Base-by-base conservation (phyloP, 225 moss, liverwort and hornwort species). In the Pseudoscleropodium purum region DNA sequence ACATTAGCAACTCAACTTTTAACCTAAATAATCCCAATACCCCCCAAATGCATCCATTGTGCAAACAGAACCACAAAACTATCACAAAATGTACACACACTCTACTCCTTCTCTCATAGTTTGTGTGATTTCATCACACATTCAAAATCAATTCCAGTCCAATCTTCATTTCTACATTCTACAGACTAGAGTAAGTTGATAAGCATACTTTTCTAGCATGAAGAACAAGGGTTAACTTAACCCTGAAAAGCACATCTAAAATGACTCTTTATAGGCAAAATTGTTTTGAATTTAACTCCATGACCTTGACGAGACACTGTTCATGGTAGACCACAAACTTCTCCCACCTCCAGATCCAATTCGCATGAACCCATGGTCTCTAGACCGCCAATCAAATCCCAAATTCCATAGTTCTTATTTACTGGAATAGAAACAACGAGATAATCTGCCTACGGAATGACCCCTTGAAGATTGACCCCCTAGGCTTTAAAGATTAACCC, bases 181-280 rank as follows among this genome's bases (percentile, higher is more conserved):
- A n/a, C n/a, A 74, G 81, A 87, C 39, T 49, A 88, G 86, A 75
- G 88, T 68, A 41, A 54, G 79, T 47, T 78, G 45, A 85, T 34
- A 41, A 75, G 49, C 80, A 63, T 56, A 95, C 93, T 93, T 95
- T 95, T 86, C 43, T 91, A 85, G 85, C 90, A 84, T 84, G 91
- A 89, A 84, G 84, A 78, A 93, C 93, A 84, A 86, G 91, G 26
- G 88, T 91, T 90, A 92, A 83, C 67, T 87, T 91, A 33, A 60
- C 91, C 88, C 82, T 95, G 61, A 95, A 95, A 68, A 60, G 89
- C 89, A 89, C 70, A 87, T 93, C 93, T 85, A 93, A 93, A 79
- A 91, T 68, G 56, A 90, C 92, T 90, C 94, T 94, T 85, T 93
- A 91, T 66, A 95, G 81, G 39, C 93, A 92, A 86, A 81, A 88